Conservation (phyloP, 257 asterid genomes). For the Gentiana macrophylla region DNA sequence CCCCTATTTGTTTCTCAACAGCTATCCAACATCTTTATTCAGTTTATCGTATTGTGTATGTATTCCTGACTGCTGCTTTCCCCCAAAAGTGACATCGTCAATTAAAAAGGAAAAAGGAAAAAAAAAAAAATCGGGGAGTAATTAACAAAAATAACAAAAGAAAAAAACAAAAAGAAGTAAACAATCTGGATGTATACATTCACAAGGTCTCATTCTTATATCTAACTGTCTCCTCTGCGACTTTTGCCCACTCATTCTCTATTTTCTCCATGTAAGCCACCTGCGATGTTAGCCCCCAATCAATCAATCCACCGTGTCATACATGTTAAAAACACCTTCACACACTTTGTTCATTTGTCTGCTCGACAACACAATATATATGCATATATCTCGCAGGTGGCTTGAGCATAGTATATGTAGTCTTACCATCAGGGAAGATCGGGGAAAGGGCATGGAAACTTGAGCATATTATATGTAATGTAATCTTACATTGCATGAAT, state of each 20-base stretch:
- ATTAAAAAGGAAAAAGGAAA: not conserved
- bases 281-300: constrained; percentile 30
- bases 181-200: constrained; percentile 19
- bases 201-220: constrained; percentile 39
- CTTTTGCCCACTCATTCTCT: constrained; percentile 73
- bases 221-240: constrained; percentile 65
- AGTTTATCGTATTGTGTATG: constrained; percentile 1
- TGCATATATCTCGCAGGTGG: too few relatives aligned
- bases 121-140: not conserved
- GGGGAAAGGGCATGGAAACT: too few relatives aligned
- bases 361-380: too few relatives aligned
- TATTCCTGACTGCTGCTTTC: not conserved
- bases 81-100: not conserved
- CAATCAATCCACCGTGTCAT: constrained; percentile 1
- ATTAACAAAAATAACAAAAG: not conserved
- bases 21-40: not conserved
- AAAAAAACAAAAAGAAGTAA: not conserved
- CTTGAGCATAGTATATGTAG: too few relatives aligned
- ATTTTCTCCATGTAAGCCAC: constrained; percentile 62
- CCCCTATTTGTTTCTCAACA: too few relatives aligned
- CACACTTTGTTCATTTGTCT: too few relatives aligned
- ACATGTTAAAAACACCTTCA: not conserved
- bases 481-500: too few relatives aligned
- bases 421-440: too few relatives aligned
- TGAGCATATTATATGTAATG: too few relatives aligned